These are phyloP conservation scores for Tillandsia leiboldiana DNA, from an alignment of 176 grass and related monocot genomes.

Conservation along the genomic window DNA sequence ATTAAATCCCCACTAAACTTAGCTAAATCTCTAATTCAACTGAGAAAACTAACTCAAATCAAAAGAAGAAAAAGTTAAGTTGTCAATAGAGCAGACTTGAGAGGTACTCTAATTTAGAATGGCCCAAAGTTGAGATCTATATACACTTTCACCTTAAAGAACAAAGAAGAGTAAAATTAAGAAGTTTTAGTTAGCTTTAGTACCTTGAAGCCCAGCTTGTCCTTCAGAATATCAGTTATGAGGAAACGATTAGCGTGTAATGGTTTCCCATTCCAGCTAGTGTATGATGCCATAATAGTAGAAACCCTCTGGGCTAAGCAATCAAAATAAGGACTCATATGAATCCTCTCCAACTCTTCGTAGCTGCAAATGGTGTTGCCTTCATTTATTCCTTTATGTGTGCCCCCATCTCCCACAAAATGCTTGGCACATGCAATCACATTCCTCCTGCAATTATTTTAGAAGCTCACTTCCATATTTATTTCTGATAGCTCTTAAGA, in stretches of 20 bases:
- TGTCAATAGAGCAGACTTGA: too few species aligned
- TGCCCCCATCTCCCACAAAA: conserved; percentile 85
- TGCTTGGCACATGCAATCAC: conserved; percentile 85
- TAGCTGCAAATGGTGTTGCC: conserved; percentile 72
- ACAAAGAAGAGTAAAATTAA: too few species aligned
- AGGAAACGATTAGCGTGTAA: conserved; percentile 53
- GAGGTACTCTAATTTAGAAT: too few species aligned
- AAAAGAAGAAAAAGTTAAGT: too few species aligned
- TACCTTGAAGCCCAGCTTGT: conserved; percentile 82
- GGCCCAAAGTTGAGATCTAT: too few species aligned
- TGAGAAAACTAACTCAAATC: too few species aligned
- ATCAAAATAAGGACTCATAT: conserved; percentile 66
- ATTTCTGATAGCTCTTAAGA: too few species aligned
- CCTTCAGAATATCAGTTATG: conserved; percentile 78
- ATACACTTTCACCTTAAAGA: too few species aligned
- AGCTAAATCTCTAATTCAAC: too few species aligned
- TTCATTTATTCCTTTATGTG: conserved; percentile 68
- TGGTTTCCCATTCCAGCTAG: conserved; percentile 67
- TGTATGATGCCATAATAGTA: conserved; percentile 82
- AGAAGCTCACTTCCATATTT: neutral
- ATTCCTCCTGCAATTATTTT: conserved; percentile 44
- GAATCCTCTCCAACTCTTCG: conserved; percentile 64
- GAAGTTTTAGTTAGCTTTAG: neutral
- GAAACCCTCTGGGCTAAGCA: conserved; percentile 70
- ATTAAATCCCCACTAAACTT: too few species aligned